Base-by-base conservation (phyloP, 2,329 filamentous ascomycete species). In the Ploettnerulaceae sp. region DNA sequence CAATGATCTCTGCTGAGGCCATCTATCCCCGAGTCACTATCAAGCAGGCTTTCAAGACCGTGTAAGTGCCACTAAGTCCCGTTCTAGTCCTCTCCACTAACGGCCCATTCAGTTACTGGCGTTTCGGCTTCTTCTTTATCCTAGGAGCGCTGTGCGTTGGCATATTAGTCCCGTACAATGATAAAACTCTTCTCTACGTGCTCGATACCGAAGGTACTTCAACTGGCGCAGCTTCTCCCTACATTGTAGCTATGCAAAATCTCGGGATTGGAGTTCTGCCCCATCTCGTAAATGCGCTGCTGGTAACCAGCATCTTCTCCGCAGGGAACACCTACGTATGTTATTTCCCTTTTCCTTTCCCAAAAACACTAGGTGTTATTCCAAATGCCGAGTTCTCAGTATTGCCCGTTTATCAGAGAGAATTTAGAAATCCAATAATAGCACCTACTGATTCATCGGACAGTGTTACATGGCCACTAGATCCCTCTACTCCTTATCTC, bases 71-170 rank as follows among this genome's bases (percentile, higher is more conserved):
- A 5, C n/a, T 6, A 2, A 1, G 11, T 18, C 14, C 14, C 3
- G 11, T 2, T 20, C 35, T n/a, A 5, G 8, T 4, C 5, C 8
- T n/a, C 8, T 4, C 5, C 2, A 4, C 24, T 38, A 17, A 38
- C n/a, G 11, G n/a, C 3, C 4, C 20, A 8, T n/a, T n/a, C 24
- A 38, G 35, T 7, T 86, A 86, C 66, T 85, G 81, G 63, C 79
- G 85, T 35, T 73, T 89, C 37, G 81, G 78, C 2, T 66, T 78
- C 11, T 87, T 88, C 67, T 88, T 86, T 65, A 72, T 86, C 18
- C 71, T 83, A 1, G 82, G 82, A 4, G 78, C 81, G 2, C 69
- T 89, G 1, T 74, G 72, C 22, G 76, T 85, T 18, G 81, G 81
- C 7, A 81, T 86, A 36, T 63, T 84, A 35, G 71, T 87, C 37